phyloP scores from a whole-genome alignment of 306 rosid genomes.

The Delonix regia region DNA sequence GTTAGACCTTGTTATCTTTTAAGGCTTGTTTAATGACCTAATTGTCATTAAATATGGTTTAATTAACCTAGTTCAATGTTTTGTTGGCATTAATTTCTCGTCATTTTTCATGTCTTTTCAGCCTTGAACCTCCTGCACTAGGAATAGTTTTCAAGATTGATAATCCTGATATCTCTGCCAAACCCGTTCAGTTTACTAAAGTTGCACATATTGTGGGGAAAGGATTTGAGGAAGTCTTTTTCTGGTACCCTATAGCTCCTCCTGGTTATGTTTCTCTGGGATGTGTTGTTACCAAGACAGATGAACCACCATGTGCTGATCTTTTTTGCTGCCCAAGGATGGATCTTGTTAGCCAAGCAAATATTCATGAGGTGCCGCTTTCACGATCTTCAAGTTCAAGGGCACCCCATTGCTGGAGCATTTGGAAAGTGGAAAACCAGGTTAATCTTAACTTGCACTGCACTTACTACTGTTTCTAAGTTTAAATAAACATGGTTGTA shows the following conservation, averaged over 20 bases:
- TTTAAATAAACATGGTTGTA: slow-evolving; percentile 1
- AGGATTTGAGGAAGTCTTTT: slow-evolving; percentile 87
- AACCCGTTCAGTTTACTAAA: slow-evolving; percentile 93
- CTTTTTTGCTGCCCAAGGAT: slow-evolving; percentile 91
- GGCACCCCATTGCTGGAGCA: slow-evolving; percentile 91
- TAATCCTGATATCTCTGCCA: slow-evolving; percentile 79
- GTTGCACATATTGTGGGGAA: slow-evolving; percentile 80
- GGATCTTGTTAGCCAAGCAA: slow-evolving; percentile 96
- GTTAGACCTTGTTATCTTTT: slow-evolving; percentile 53
- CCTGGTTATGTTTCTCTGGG: slow-evolving; percentile 99
- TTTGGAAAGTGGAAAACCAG: slow-evolving; percentile 98
- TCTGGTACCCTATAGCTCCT: slow-evolving; percentile 97
- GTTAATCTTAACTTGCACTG: slow-evolving; percentile 42
- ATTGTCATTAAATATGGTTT: slow-evolving; percentile 9
- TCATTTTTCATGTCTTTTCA: slow-evolving; percentile 49
- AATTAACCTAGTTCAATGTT: slow-evolving; percentile 11
- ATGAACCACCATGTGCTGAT: slow-evolving; percentile 74
- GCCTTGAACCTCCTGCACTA: slow-evolving; percentile 94
- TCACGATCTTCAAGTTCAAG: slow-evolving; percentile 82
- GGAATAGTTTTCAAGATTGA: slow-evolving; percentile 87
- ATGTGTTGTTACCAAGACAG: slow-evolving; percentile 80
- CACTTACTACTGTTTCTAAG: slow-evolving; percentile 13
- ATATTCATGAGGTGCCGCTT: slow-evolving; percentile 79
- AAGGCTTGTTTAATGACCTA: slow-evolving; percentile 11
- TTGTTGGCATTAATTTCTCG: slow-evolving; percentile 30